phyloP scores from a whole-genome alignment of 306 rosid genomes.

The Vigna nakashimae region DNA sequence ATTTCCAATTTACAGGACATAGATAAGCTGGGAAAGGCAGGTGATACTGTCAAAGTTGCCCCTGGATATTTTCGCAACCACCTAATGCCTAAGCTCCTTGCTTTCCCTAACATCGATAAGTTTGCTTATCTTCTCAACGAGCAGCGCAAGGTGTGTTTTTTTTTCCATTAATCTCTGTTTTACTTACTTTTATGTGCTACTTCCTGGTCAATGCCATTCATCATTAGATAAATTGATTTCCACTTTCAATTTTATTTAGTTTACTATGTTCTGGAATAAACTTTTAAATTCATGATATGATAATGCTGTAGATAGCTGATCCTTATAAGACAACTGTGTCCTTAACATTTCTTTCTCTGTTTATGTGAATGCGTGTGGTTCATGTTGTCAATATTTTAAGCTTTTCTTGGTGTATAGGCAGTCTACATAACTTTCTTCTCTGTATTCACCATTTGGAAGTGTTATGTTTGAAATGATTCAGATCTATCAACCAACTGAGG shows the following conservation, averaged over 20 bases:
- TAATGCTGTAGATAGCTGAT: slow-evolving; percentile 13
- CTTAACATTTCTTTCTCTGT: slow-evolving; percentile 18
- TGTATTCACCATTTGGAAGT: slow-evolving; percentile 20
- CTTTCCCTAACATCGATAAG: slow-evolving; percentile 90
- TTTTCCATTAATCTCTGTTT: slow-evolving; percentile 10
- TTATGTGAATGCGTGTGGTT: slow-evolving; percentile 4
- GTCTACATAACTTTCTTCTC: slow-evolving; percentile 29
- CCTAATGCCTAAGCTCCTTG: slow-evolving; percentile 92
- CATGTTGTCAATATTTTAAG: slow-evolving; percentile 15
- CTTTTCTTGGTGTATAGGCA: not conserved
- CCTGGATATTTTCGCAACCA: slow-evolving; percentile 93
- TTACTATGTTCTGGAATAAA: slow-evolving; percentile 15
- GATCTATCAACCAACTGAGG: slow-evolving; percentile 72
- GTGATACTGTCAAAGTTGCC: slow-evolving; percentile 90
- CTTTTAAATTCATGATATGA: slow-evolving; percentile 10
- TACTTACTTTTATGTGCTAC: not conserved
- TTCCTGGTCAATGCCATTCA: slow-evolving; percentile 24
- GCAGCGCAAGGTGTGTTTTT: slow-evolving; percentile 65
- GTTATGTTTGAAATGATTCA: slow-evolving; percentile 47
- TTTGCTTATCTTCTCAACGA: slow-evolving; percentile 75
- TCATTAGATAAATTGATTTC: slow-evolving; percentile 12
- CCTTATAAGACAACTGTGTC: not conserved
- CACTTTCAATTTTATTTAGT: not conserved
- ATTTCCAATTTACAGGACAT: slow-evolving; percentile 58
- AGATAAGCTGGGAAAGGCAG: slow-evolving; percentile 85